phyloP scores from a whole-genome alignment of 441 rosid species.

The Biscutella auriculata region DNA sequence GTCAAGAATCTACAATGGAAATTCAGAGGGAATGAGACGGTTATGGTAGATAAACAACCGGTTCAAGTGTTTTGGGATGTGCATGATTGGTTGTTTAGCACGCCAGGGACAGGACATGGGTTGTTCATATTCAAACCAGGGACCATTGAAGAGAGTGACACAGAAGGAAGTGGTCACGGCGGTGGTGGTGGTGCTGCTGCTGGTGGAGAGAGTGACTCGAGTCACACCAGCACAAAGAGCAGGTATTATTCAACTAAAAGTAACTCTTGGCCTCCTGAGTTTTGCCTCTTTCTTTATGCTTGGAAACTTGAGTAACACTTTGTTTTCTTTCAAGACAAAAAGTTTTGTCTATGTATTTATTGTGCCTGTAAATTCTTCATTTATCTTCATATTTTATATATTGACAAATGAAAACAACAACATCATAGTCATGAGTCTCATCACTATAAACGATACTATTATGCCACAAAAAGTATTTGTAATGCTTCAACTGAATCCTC shows the following conservation, averaged over 20 bases:
- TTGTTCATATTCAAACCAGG: constrained; percentile 57
- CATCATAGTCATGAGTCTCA: too few species aligned
- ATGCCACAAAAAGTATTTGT: too few species aligned
- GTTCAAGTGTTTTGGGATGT: constrained; percentile 67
- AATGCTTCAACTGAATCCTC: too few species aligned
- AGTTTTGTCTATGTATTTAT: too few species aligned
- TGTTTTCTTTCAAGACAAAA: background rate
- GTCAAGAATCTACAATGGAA: constrained; percentile 59
- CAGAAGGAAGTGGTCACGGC: constrained; percentile 32
- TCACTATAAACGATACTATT: too few species aligned
- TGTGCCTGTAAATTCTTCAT: too few species aligned
- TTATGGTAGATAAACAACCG: constrained; percentile 43
- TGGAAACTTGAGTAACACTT: constrained; percentile 43
- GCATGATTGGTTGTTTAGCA: constrained; percentile 53
- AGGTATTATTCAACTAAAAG: constrained; percentile 28
- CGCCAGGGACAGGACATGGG: constrained; percentile 47
- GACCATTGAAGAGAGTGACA: constrained; percentile 33
- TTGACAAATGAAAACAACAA: too few species aligned
- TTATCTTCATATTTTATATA: too few species aligned
- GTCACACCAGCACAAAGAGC: constrained; percentile 30
- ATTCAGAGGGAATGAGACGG: constrained; percentile 54
- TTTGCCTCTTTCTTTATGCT: constrained; percentile 54
- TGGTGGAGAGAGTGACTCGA: too few species aligned
- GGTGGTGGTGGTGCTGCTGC: constrained; percentile 39
- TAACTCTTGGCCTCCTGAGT: constrained; percentile 23